Evolutionary conservation across 1,139 yeast genomes (phyloP).

Genomic region (Saccharomycopsis phalli): DNA sequence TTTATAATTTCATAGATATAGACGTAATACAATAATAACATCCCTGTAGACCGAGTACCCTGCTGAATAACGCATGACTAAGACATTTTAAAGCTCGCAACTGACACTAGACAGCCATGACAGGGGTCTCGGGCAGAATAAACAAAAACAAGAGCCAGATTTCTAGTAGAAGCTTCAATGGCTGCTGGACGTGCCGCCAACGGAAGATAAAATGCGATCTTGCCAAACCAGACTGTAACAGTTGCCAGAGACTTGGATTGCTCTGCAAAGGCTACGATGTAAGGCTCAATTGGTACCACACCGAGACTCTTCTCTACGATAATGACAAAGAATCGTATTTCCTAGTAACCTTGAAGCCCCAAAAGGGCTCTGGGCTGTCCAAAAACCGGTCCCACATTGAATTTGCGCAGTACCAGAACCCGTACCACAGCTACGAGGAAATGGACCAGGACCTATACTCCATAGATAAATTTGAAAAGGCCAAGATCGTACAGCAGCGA

Average conservation of each 20-base stretch:
- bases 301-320: constrained; percentile 1
- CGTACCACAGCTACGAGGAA: not conserved
- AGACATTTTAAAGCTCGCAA: not conserved
- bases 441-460: not conserved
- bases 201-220: constrained; percentile 54
- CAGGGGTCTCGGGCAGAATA: constrained; percentile 36
- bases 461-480: too few relatives aligned
- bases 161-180: constrained; percentile 34
- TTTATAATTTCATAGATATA: constrained; percentile 4
- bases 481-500: not conserved
- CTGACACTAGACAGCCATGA: not conserved
- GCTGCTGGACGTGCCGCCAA: constrained; percentile 57
- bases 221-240: constrained; percentile 40
- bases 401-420: not conserved
- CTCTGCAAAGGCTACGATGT: constrained; percentile 48
- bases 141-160: too few relatives aligned
- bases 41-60: not conserved
- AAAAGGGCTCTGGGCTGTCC: too few relatives aligned
- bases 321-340: too few relatives aligned
- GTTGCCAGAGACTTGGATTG: constrained; percentile 47
- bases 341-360: too few relatives aligned
- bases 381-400: constrained; percentile 1
- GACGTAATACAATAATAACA: not conserved
- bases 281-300: constrained; percentile 11
- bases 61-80: not conserved